Evolutionary conservation across 83 land plant genomes (phyloP).

Genomic region (Diphasiastrum complanatum): DNA sequence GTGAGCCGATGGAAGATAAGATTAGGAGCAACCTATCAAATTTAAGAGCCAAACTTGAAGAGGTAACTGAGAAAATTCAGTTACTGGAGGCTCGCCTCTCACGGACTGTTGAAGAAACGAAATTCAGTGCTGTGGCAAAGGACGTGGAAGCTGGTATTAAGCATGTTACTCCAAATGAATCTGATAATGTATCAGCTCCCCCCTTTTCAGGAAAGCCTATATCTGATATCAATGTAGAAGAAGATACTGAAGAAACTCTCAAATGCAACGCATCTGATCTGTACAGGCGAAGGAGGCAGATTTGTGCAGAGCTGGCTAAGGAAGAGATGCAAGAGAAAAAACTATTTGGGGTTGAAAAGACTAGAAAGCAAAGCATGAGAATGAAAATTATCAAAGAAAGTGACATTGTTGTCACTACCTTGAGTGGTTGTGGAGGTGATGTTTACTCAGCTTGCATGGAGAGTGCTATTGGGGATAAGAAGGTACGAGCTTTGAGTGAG

Average conservation of each 20-base stretch:
- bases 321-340: conserved; percentile 57
- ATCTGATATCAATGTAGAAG: conserved; percentile 32
- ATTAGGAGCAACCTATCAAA: conserved; percentile 18
- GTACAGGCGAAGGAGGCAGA: conserved; percentile 54
- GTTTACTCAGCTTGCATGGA: conserved; percentile 83
- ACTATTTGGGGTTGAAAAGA: conserved; percentile 45
- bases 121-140: too few species aligned
- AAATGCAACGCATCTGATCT: conserved; percentile 42
- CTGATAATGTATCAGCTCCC: too few species aligned
- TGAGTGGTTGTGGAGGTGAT: conserved; percentile 96
- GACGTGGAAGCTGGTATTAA: neutral
- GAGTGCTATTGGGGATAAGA: conserved; percentile 25
- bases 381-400: conserved; percentile 70
- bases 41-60: conserved; percentile 61
- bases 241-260: conserved; percentile 44
- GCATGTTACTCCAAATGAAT: too few species aligned
- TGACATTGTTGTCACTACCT: conserved; percentile 75
- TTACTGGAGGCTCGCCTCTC: conserved; percentile 38
- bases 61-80: conserved; percentile 68
- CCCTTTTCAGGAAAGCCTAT: neutral
- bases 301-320: conserved; percentile 53
- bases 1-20: conserved; percentile 23
- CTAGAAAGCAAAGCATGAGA: conserved; percentile 46
- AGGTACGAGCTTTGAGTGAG: conserved; percentile 35
- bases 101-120: too few species aligned